These are phyloP conservation scores for Leccinum incarnatum DNA, from an alignment of 768 basidiomycete species.

Conservation along the genomic window DNA sequence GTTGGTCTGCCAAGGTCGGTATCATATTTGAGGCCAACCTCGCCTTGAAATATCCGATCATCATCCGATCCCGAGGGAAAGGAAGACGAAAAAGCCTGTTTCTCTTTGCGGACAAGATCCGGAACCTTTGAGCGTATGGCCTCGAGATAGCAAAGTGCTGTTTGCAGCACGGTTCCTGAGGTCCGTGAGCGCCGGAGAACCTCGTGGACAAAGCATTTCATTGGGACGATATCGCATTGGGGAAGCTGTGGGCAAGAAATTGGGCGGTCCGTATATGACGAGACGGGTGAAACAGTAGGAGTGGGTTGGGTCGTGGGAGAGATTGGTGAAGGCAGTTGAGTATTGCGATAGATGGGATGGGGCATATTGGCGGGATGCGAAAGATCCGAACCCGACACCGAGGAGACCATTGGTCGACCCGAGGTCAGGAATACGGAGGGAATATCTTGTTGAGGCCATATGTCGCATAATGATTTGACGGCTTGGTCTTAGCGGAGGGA, in stretches of 20 bases:
- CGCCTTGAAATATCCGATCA: slow-evolving; percentile 42
- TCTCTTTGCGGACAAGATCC: slow-evolving; percentile 54
- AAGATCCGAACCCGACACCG: slow-evolving; percentile 13
- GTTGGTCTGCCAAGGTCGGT: slow-evolving; percentile 28
- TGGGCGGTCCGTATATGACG: slow-evolving; percentile 27
- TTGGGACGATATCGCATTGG: slow-evolving; percentile 46
- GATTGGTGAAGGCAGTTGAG: slow-evolving; percentile 51
- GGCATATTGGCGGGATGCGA: slow-evolving; percentile 1
- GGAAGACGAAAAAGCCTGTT: slow-evolving; percentile 40
- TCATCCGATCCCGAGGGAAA: slow-evolving; percentile 41
- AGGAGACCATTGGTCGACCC: slow-evolving; percentile 27
- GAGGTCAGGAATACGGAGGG: slow-evolving; percentile 52
- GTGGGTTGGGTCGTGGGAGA: slow-evolving; percentile 47
- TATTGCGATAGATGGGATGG: slow-evolving; percentile 27
- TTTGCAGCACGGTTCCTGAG: slow-evolving; percentile 79
- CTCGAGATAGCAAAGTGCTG: slow-evolving; percentile 85
- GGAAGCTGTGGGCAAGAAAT: slow-evolving; percentile 10
- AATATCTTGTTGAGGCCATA: slow-evolving; percentile 78
- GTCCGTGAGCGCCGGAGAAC: slow-evolving; percentile 85
- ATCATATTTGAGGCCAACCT: slow-evolving; percentile 43
- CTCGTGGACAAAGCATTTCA: slow-evolving; percentile 83
- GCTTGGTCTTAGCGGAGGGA: slow-evolving; percentile 59
- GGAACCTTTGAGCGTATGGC: slow-evolving; percentile 73
- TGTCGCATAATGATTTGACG: slow-evolving; percentile 71
- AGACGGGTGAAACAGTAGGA: slow-evolving; percentile 28